Evolutionary conservation across 495 filamentous ascomycete species (phyloP).

Genomic region (Lineolata rhizophorae): DNA sequence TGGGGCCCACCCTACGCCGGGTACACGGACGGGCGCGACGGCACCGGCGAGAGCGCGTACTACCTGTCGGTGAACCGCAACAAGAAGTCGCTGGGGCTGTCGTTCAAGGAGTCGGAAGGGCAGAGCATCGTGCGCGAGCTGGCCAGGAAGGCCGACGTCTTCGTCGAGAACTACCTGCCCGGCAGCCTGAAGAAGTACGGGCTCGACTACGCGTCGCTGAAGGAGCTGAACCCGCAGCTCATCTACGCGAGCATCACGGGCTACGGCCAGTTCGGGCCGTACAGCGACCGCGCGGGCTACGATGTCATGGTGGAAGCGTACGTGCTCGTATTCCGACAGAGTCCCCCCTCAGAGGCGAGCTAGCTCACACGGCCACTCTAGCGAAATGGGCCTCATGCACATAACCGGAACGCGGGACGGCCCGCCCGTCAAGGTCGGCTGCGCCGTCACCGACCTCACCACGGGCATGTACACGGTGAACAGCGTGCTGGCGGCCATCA

Average conservation of each 20-base stretch:
- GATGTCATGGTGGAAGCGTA: slow-evolving; percentile 11
- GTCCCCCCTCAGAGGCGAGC: background rate
- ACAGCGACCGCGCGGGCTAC: slow-evolving; percentile 13
- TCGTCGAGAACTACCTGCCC: slow-evolving; percentile 18
- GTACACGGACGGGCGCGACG: slow-evolving; percentile 7
- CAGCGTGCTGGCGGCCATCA: slow-evolving; percentile 13
- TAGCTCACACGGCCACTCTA: slow-evolving; percentile 3
- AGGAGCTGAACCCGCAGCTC: slow-evolving; percentile 11
- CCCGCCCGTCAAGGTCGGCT: slow-evolving; percentile 14
- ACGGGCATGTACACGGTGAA: slow-evolving; percentile 18
- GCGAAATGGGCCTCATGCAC: slow-evolving; percentile 18
- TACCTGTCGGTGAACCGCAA: slow-evolving; percentile 10
- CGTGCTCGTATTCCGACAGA: too few relatives aligned
- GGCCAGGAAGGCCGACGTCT: slow-evolving; percentile 12
- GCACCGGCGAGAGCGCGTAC: slow-evolving; percentile 10
- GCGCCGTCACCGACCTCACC: slow-evolving; percentile 17
- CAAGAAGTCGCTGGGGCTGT: slow-evolving; percentile 10
- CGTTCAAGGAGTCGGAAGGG: slow-evolving; percentile 9
- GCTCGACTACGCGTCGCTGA: slow-evolving; percentile 12
- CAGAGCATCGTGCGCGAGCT: slow-evolving; percentile 9
- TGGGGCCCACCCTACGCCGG: slow-evolving; percentile 9
- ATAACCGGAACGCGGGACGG: slow-evolving; percentile 16
- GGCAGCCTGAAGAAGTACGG: slow-evolving; percentile 12
- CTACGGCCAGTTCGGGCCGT: slow-evolving; percentile 15
- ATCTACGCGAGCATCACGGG: slow-evolving; percentile 17